A percentile compares a stretch with the other conserved stretches of the same genome.
phyloP scores from a whole-genome alignment of 352 stramenopile species.

The Globisporangium nunn region DNA sequence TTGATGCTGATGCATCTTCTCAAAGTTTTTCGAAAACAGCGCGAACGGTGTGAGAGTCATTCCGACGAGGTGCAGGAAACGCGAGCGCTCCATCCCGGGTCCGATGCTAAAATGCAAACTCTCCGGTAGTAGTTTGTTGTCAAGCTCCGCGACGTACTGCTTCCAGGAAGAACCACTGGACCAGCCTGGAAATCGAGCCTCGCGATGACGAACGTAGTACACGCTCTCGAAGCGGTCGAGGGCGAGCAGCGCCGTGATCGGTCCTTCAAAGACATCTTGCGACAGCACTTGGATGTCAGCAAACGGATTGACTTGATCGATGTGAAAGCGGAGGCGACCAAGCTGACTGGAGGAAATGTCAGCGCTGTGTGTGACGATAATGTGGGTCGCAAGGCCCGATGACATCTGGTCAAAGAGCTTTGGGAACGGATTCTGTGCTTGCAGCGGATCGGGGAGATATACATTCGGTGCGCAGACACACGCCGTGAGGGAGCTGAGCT shows the following conservation, averaged over 20 bases:
- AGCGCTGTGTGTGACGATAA: constrained; percentile 44
- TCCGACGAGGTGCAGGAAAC: constrained; percentile 42
- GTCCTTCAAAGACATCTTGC: constrained; percentile 54
- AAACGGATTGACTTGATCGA: constrained; percentile 66
- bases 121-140: constrained; percentile 17
- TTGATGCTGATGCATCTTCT: constrained; percentile 23
- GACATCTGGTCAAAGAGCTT: constrained; percentile 67
- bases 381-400: constrained; percentile 53
- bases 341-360: constrained; percentile 34
- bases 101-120: constrained; percentile 41
- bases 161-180: constrained; percentile 9
- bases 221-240: constrained; percentile 51
- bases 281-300: constrained; percentile 61
- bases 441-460: constrained; percentile 38
- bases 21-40: constrained; percentile 29
- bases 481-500: constrained; percentile 39
- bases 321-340: constrained; percentile 50
- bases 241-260: constrained; percentile 40
- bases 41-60: constrained; percentile 49
- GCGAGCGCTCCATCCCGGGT: constrained; percentile 38
- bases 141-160: constrained; percentile 25
- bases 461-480: constrained; percentile 48
- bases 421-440: constrained; percentile 32
- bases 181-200: constrained; percentile 41
- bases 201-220: constrained; percentile 50